These are phyloP conservation scores for Plasmodium chabaudi DNA, from an alignment of 169 alveolate genomes.

Conservation along the genomic window DNA sequence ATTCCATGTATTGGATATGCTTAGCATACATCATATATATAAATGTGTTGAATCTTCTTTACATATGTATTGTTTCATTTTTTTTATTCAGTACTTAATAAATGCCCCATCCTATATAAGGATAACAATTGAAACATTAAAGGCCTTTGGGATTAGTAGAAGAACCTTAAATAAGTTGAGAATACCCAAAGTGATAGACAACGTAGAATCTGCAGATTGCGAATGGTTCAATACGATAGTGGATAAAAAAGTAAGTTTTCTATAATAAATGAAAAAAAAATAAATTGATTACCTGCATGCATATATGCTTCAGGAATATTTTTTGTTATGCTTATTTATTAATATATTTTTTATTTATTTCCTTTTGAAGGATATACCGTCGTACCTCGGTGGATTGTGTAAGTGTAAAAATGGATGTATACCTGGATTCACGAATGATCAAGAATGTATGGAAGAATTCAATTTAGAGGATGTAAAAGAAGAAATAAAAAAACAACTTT, in stretches of 20 bases:
- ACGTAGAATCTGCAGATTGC: conserved; percentile 56
- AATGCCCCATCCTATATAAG: conserved; percentile 73
- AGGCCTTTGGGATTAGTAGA: conserved; percentile 58
- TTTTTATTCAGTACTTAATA: conserved; percentile 42
- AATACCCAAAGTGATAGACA: conserved; percentile 38
- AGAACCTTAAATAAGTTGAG: conserved; percentile 64
- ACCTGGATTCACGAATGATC: conserved; percentile 53
- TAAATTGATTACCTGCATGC: background rate
- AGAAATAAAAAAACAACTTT: conserved; percentile 50
- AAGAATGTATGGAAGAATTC: conserved; percentile 20
- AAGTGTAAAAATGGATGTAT: conserved; percentile 64
- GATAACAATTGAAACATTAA: conserved; percentile 53
- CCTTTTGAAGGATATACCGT: conserved; percentile 35
- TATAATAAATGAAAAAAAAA: background rate
- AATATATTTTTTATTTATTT: background rate
- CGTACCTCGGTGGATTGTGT: conserved; percentile 58
- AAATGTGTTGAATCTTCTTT: background rate
- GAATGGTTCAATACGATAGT: conserved; percentile 60
- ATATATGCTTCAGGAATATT: background rate
- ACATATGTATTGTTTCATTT: background rate
- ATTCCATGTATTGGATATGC: background rate
- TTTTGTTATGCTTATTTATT: background rate
- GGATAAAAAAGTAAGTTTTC: conserved; percentile 41
- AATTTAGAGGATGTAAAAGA: conserved; percentile 41
- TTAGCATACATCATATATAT: background rate